A percentile compares a stretch with the other conserved stretches of the same genome.
These are phyloP conservation scores for Naumovozyma dairenensis DNA, from an alignment of 805 yeast genomes.

Conservation along the genomic window DNA sequence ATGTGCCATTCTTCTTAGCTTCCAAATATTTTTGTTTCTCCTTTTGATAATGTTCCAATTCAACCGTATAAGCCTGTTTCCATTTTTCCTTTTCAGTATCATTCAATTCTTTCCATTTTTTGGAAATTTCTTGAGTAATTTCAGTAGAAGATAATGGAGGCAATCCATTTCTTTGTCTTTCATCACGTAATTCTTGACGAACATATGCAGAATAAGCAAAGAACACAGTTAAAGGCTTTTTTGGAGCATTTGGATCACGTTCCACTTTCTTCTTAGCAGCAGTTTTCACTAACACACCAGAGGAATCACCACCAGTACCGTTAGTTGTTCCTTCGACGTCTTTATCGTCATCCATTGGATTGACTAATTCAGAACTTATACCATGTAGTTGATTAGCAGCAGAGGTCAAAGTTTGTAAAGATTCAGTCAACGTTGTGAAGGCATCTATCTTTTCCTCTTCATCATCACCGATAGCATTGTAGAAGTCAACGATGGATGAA, in stretches of 20 bases:
- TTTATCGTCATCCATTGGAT: constrained; percentile 29
- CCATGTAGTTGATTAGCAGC: constrained; percentile 28
- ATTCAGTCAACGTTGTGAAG: constrained; percentile 34
- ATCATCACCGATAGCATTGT: constrained; percentile 44
- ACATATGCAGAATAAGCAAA: constrained; percentile 67
- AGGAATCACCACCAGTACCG: constrained; percentile 3
- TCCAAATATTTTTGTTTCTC: constrained; percentile 39
- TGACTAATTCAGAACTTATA: constrained; percentile 22
- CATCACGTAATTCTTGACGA: constrained; percentile 61
- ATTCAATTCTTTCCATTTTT: constrained; percentile 64
- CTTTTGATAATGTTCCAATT: constrained; percentile 36
- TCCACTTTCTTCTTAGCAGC: constrained; percentile 38
- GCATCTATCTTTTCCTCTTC: constrained; percentile 38
- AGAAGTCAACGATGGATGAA: constrained; percentile 65
- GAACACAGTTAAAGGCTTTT: constrained; percentile 84
- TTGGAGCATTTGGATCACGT: constrained; percentile 91
- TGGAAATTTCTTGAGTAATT: constrained; percentile 68
- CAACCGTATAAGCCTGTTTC: constrained; percentile 45
- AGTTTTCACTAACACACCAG: constrained; percentile 16
- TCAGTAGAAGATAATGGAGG: constrained; percentile 65
- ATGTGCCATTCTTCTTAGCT: constrained; percentile 34
- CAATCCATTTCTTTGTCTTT: constrained; percentile 48
- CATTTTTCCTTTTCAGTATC: constrained; percentile 65
- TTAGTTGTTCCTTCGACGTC: constrained; percentile 7
- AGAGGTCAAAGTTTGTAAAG: constrained; percentile 32